A percentile compares a stretch with the other conserved stretches of the same genome.
These are phyloP conservation scores for Globisporangium cylindrosporum DNA, from an alignment of 352 stramenopile genomes.

Conservation along the genomic window DNA sequence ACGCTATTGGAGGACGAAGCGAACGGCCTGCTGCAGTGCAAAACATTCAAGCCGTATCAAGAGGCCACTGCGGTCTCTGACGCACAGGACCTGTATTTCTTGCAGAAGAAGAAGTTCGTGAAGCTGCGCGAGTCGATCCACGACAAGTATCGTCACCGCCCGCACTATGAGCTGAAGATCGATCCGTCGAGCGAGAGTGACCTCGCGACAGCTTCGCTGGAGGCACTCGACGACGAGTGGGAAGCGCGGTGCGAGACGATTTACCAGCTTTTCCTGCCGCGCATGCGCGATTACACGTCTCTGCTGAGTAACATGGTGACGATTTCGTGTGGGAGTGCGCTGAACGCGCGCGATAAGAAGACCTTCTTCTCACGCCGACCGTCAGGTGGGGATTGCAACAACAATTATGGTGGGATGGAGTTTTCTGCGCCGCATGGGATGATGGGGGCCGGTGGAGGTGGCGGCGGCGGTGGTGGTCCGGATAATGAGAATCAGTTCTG, in stretches of 20 bases:
- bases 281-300: conserved; percentile 66
- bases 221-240: conserved; percentile 72
- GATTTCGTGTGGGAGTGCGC: conserved; percentile 57
- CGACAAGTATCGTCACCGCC: conserved; percentile 66
- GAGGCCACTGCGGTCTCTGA: conserved; percentile 45
- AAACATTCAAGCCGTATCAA: conserved; percentile 65
- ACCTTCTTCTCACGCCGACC: conserved; percentile 69
- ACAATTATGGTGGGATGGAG: conserved; percentile 30
- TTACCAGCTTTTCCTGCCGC: conserved; percentile 70
- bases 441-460: neutral
- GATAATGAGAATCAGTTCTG: conserved; percentile 69
- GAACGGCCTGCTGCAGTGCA: conserved; percentile 51
- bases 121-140: conserved; percentile 64
- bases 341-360: conserved; percentile 79
- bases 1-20: conserved; percentile 50
- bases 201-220: conserved; percentile 38
- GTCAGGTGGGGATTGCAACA: conserved; percentile 44
- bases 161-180: conserved; percentile 57
- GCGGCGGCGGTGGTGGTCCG: conserved; percentile 11
- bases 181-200: conserved; percentile 41
- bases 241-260: conserved; percentile 59
- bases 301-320: conserved; percentile 69
- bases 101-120: conserved; percentile 72
- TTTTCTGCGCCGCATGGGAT: conserved; percentile 33
- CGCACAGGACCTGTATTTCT: conserved; percentile 60